Base-by-base conservation (phyloP, 148 eudicot species). In the Mesembryanthemum crystallinum region DNA sequence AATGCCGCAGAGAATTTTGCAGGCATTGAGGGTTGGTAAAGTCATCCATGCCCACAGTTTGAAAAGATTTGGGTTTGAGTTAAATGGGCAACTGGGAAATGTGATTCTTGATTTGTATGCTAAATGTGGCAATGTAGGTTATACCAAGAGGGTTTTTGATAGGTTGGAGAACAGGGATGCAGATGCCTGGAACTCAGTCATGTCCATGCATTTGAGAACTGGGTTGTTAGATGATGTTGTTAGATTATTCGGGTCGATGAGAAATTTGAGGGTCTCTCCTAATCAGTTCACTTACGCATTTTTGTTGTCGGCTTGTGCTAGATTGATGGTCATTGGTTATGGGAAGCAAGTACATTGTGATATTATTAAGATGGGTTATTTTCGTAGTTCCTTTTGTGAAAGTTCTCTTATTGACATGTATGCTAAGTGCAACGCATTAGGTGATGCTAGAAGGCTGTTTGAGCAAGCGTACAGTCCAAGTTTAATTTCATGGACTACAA, bases 341-440 rank as follows among this genome's bases (percentile, higher is more conserved):
- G 98, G 98, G 75, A 87, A 83, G 65, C 89, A 85, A 83, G 80
- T 89, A 27, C 97, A 91, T 80, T 88, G 87, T 75, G 67, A 67
- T 73, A 79, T 86, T 72, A 67, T 85, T 52, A 94, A 90, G 81
- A 70, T 58, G 71, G 98, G 97, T 64, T 80, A 77, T 74, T 78
- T 85, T 49, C 79, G 71, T 65, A 76, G 86, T 85, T 78, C 86
- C 1, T 91, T 87, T 78, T 89, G 91, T 77, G 90, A 84, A 74
- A 90, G 98, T 80, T 86, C 98, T 17, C 83, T 94, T 73, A 80
- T 90, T 74, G 97, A 90, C 73, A 83, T 94, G 89, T 94, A 94
- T 85, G 89, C 89, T 29, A 94, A 91, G 78, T 82, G 89, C 75
- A 69, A 80, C 32, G 62, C 51, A 58, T 57, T 91, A 64, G 59